Base-by-base conservation (phyloP, 2,329 filamentous ascomycete genomes). In the Teratosphaeria destructans region DNA sequence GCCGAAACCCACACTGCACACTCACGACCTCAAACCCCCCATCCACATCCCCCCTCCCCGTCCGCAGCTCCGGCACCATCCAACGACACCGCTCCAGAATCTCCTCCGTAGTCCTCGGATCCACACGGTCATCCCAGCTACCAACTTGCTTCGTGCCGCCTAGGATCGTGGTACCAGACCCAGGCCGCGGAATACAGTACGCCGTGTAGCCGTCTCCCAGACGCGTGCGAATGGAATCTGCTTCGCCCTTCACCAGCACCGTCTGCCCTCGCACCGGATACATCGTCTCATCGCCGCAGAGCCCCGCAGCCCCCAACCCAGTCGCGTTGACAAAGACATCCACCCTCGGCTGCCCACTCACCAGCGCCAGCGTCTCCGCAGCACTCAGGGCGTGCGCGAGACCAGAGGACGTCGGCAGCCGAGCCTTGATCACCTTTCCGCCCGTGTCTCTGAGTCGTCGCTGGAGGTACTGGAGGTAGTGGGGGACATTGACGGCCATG, bases 251-350 rank as follows among this genome's bases (percentile, higher is more conserved):
- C 1, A 79, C 77, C 1, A 79, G 65, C 1, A 79, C 69, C 0
- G 77, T 79, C 61, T 79, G 77, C 5, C 78, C 78, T 12, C 75
- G 67, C 49, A 78, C 72, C 0, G 78, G 77, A 60, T 71, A 74
- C 57, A 79, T 65, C 1, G 58, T 62, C 0, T 64, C 59, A 59
- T 76, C 73, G 0, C 64, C 64, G 11, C 75, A 72, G 10, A 80
- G 68, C 27, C 64, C 63, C 35, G 60, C 60, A 1, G 78, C 76
- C 4, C 68, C 70, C 3, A 80, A 65, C 7, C 78, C 78, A 1
- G 73, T 75, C 37, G 73, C 74, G 59, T 80, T 80, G 35, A 80
- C 65, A 52, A 77, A 72, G 34, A 62, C 59, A 57, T 68, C 63
- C 0, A 71, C 67, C 3, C 57, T 59, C 3, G 56, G 52, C 5